Evolutionary conservation across 768 basidiomycete species (phyloP), one percentile per base, ranked within the genome.

Genomic region (Gymnopilus dilepis): DNA sequence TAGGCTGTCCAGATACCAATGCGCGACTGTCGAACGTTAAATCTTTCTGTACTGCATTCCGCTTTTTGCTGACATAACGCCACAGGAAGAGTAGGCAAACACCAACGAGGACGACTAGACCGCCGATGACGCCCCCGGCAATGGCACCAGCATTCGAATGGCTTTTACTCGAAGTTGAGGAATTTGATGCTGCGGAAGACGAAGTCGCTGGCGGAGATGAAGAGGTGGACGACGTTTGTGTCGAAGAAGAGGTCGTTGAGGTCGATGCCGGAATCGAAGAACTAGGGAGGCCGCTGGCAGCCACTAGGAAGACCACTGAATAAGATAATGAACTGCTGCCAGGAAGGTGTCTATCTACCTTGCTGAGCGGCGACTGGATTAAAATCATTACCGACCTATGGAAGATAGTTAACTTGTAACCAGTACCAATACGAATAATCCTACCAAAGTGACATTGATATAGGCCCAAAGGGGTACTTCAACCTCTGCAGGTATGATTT

Each of bases 61-160:
- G 48, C 47, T 65, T 50, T 59, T 68, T 72, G 28, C 69, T 72
- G 41, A 74, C 68, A 30, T 73, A 63, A 63, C 80, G 77, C 77
- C 81, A 87, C 55, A 80, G 66, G 6, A 73, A 42, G 6, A 67
- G 63, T 11, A 80, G 76, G 15, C 60, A 76, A 11, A 83, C 69
- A 41, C 77, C 57, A 11, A 77, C 80, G 17, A 84, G 51, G 24
- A 73, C 75, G 12, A 82, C 77, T 3, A 89, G 56, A 21, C 80
- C 86, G 5, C 84, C 86, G 1, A 87, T 77, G 7, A 83, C 82
- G 19, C 87, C 87, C 21, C 88, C 88, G 6, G 85, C 83, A 34
- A 90, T 88, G 19, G 84, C 85, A 2, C 86, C 87, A 2, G 83
- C 79, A 64, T 84, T 74, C 17, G 66, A 56, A 52, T 56, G 53